Base-by-base conservation (phyloP, 768 basidiomycete genomes). In the Lanmaoa rubissima region DNA sequence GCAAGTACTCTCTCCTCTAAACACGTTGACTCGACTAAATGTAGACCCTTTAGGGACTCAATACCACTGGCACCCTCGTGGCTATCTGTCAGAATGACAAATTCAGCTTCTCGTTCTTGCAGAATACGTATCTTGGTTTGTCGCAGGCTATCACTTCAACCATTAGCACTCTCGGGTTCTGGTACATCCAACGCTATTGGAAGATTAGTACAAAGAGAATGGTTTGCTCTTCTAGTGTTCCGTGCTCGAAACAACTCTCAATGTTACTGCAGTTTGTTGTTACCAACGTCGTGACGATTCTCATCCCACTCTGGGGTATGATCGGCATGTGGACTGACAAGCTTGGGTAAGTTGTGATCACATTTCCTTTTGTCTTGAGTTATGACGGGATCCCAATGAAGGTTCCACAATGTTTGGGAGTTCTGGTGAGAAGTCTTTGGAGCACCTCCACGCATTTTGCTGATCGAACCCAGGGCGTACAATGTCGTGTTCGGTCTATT, bases 271-370 rank as follows among this genome's bases (percentile, higher is more conserved):
- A 92, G 88, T 92, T 92, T 63, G 73, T 85, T 14, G 80, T 88
- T 0, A 92, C 89, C 4, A 92, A 90, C 60, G 79, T 90, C 0
- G 82, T 87, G 5, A 88, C 88, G 4, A 80, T 92, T 26, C 41
- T 92, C 43, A 90, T 93, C 50, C 90, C 91, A 1, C 75, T 92
- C 7, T 93, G 91, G 91, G 88, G 90, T 14, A 88, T 90, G 88
- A 77, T 92, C 42, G 90, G 92, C 2, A 83, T 93, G 47, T 91
- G 91, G 90, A 91, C 90, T 0, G 59, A 74, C 10, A 87, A 79
- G 57, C 62, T 94, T 47, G 91, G 91, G 86, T 88, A 61, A 21
- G 80, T 55, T 1, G 1, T 67, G 21, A 16, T 48, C 16, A 14
- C 0, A n/a, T 44, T 7, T 17, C 10, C 24, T 34, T 50, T 41